Conservation (phyloP, 2,329 filamentous ascomycete species). For the Simplicillium aogashimaense region DNA sequence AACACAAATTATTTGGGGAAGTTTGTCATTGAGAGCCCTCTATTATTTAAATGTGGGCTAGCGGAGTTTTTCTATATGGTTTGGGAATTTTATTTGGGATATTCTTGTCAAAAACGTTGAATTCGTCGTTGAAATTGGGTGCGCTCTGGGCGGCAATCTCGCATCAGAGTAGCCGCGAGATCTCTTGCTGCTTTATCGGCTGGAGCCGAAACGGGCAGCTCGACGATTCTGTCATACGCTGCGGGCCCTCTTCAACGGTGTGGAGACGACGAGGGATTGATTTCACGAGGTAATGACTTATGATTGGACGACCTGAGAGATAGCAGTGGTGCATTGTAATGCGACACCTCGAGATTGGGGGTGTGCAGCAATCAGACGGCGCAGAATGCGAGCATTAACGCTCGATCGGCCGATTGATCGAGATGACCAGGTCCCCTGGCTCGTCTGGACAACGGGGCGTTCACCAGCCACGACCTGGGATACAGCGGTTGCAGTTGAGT, state of each 20-base stretch:
- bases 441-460: no score
- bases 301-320: constrained; percentile 40
- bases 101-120: not conserved
- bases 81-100: not conserved
- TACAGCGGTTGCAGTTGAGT: no score
- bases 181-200: constrained; percentile 29
- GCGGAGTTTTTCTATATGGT: not conserved
- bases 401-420: no score
- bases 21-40: no score
- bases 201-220: constrained; percentile 8
- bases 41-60: no score
- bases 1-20: no score
- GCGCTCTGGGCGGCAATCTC: constrained; percentile 21
- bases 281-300: constrained; percentile 39
- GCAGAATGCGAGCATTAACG: no score
- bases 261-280: constrained; percentile 16
- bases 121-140: constrained; percentile 13
- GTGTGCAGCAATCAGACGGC: no score
- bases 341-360: constrained; percentile 28
- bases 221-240: constrained; percentile 8
- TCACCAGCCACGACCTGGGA: no score
- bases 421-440: no score
- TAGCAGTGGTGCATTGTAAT: constrained; percentile 20
- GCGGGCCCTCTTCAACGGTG: not conserved
- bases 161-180: constrained; percentile 24